Evolutionary conservation across 331 rosid species (phyloP).

Genomic region (Stylosanthes scabra): DNA sequence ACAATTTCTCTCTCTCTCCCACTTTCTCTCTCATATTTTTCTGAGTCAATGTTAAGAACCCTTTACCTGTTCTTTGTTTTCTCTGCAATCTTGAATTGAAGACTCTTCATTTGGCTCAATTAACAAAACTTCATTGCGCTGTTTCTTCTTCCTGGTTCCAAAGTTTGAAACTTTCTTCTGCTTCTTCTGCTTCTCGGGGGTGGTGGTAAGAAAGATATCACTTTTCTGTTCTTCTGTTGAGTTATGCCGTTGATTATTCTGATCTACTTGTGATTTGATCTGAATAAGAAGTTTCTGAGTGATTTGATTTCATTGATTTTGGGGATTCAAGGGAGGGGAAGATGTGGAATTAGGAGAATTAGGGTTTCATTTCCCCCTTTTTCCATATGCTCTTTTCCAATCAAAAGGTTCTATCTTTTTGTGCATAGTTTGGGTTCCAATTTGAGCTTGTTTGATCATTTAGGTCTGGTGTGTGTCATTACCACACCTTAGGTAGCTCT

Average conservation of each 20-base stretch:
- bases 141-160: slow-evolving; percentile 28
- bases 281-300: neutral
- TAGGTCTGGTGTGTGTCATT: slow-evolving; percentile 40
- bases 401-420: slow-evolving; percentile 13
- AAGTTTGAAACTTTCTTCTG: slow-evolving; percentile 14
- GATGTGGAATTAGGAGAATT: slow-evolving; percentile 56
- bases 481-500: slow-evolving; percentile 42
- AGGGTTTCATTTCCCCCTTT: neutral
- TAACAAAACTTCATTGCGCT: neutral
- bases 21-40: neutral
- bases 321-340: neutral
- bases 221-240: slow-evolving; percentile 4
- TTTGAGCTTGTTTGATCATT: slow-evolving; percentile 46
- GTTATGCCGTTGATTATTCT: slow-evolving; percentile 24
- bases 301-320: slow-evolving; percentile 16
- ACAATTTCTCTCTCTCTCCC: too few species aligned
- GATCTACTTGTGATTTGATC: slow-evolving; percentile 17
- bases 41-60: slow-evolving; percentile 41
- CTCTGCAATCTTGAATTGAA: slow-evolving; percentile 20
- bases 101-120: slow-evolving; percentile 18
- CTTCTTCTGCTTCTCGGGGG: slow-evolving; percentile 45
- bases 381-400: neutral
- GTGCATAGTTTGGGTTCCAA: slow-evolving; percentile 17
- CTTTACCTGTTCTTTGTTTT: slow-evolving; percentile 21
- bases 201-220: slow-evolving; percentile 42